Evolutionary conservation across 371 early-diverging fungal species (phyloP).

Genomic region (Paraphysoderma sedebokerense): DNA sequence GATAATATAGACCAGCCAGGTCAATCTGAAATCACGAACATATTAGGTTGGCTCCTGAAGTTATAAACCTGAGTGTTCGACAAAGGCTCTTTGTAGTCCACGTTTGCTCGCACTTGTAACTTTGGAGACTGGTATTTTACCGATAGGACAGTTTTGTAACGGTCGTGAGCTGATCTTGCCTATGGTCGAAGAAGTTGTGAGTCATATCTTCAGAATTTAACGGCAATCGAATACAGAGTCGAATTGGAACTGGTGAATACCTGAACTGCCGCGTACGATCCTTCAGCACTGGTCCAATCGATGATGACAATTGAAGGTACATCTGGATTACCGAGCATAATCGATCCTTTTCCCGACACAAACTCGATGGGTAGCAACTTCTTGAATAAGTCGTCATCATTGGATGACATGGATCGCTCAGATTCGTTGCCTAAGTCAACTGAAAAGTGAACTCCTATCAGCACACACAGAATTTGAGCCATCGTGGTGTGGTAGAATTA

Average conservation of each 20-base stretch:
- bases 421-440: background rate
- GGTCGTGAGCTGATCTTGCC: slow-evolving; percentile 35
- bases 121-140: slow-evolving; percentile 31
- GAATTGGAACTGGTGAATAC: slow-evolving; percentile 4
- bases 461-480: too few relatives aligned
- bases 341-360: slow-evolving; percentile 45
- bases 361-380: slow-evolving; percentile 50
- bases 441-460: too few relatives aligned
- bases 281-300: slow-evolving; percentile 37
- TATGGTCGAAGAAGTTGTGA: slow-evolving; percentile 2
- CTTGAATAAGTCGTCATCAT: slow-evolving; percentile 22
- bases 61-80: background rate
- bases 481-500: too few relatives aligned
- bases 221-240: background rate
- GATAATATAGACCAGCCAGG: too few relatives aligned
- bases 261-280: slow-evolving; percentile 37
- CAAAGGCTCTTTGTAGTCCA: slow-evolving; percentile 35
- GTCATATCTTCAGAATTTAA: background rate
- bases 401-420: background rate
- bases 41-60: background rate
- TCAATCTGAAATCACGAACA: background rate
- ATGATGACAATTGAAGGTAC: slow-evolving; percentile 41
- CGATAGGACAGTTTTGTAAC: slow-evolving; percentile 35
- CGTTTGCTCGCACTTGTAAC: slow-evolving; percentile 38
- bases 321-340: slow-evolving; percentile 57